A percentile compares a stretch with the other conserved stretches of the same genome.
phyloP scores from a whole-genome alignment of 345 rosid genomes.

The Microthlaspi erraticum region DNA sequence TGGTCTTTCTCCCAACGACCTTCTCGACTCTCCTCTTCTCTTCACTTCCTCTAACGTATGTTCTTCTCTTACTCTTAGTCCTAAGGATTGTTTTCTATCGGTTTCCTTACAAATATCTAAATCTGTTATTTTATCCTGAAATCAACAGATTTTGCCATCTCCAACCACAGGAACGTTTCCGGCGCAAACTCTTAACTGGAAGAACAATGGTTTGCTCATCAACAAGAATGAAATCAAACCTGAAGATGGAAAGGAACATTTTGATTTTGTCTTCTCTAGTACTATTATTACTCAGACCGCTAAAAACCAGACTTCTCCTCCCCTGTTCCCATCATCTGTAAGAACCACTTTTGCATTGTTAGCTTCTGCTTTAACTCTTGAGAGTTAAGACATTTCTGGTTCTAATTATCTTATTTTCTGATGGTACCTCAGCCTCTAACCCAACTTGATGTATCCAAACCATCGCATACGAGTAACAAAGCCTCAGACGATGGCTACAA shows the following conservation, averaged over 20 bases:
- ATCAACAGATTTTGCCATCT: constrained; percentile 74
- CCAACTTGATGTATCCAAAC: constrained; percentile 39
- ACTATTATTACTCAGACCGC: too few species aligned
- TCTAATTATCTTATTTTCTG: constrained; percentile 6
- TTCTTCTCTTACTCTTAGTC: background rate
- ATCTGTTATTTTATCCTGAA: background rate
- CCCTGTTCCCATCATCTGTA: constrained; percentile 54
- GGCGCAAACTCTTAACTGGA: constrained; percentile 58
- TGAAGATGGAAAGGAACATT: constrained; percentile 48
- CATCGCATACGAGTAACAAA: background rate
- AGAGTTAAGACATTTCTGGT: constrained; percentile 8
- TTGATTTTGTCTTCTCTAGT: constrained; percentile 62
- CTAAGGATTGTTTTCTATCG: constrained; percentile 2
- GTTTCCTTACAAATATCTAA: background rate
- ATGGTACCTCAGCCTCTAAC: constrained; percentile 19
- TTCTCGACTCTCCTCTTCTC: constrained; percentile 89
- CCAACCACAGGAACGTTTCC: constrained; percentile 89
- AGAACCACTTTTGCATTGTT: background rate
- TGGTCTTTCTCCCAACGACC: constrained; percentile 42
- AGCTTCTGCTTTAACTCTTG: constrained; percentile 10
- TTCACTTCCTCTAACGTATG: constrained; percentile 62
- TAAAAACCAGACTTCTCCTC: constrained; percentile 37
- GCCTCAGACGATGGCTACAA: constrained; percentile 83
- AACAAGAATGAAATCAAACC: constrained; percentile 45
- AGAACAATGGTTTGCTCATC: constrained; percentile 22